A percentile compares a stretch with the other conserved stretches of the same genome.
phyloP scores from a whole-genome alignment of 352 stramenopile genomes.

The Phytophthora vignae region DNA sequence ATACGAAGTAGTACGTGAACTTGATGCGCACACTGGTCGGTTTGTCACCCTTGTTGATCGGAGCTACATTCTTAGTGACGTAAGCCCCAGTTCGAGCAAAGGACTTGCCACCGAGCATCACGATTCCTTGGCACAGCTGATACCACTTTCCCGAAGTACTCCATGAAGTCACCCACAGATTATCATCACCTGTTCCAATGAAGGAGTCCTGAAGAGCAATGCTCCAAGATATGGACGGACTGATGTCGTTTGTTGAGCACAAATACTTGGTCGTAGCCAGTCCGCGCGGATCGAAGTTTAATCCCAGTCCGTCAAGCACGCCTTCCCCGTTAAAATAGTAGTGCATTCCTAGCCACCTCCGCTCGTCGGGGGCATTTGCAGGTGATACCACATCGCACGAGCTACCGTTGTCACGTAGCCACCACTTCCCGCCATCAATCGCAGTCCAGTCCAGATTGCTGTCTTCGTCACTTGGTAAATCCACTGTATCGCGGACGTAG shows the following conservation, averaged over 20 bases:
- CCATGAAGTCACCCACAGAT: constrained; percentile 66
- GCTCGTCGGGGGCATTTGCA: constrained; percentile 35
- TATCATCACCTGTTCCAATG: constrained; percentile 63
- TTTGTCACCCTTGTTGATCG: constrained; percentile 39
- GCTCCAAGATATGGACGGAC: constrained; percentile 56
- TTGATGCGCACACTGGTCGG: constrained; percentile 53
- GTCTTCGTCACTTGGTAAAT: constrained; percentile 55
- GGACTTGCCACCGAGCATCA: constrained; percentile 49
- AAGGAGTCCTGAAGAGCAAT: constrained; percentile 62
- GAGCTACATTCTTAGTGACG: constrained; percentile 50
- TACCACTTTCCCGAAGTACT: constrained; percentile 49
- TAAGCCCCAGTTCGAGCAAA: constrained; percentile 46
- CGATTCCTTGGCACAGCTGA: constrained; percentile 61
- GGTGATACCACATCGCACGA: constrained; percentile 31
- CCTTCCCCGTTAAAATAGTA: constrained; percentile 47
- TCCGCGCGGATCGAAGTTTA: constrained; percentile 56
- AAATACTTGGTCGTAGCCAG: constrained; percentile 59
- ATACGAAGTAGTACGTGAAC: constrained; percentile 76
- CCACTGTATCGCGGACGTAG: constrained; percentile 40
- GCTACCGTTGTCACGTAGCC: constrained; percentile 58
- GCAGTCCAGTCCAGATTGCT: constrained; percentile 55
- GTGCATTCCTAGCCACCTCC: constrained; percentile 70
- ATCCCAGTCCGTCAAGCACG: constrained; percentile 45
- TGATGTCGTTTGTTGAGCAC: constrained; percentile 68
- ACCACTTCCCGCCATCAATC: constrained; percentile 65